A percentile compares a stretch with the other conserved stretches of the same genome.
Conservation (phyloP, 1,284 basidiomycete species). For the Phellinidium pouzarii region DNA sequence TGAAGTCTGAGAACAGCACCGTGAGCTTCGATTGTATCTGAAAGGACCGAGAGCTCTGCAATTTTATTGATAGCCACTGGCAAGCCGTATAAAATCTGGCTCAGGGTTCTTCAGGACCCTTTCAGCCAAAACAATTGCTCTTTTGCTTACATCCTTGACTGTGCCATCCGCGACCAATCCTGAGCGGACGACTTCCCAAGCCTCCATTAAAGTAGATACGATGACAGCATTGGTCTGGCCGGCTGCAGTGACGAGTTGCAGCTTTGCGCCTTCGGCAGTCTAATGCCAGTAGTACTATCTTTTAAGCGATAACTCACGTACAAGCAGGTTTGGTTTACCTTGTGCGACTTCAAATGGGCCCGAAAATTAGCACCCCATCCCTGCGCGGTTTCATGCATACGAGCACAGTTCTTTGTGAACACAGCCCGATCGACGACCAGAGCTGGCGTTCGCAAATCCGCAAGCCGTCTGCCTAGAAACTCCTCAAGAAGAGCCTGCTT, state of each 20-base stretch:
- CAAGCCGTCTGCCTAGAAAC: slow-evolving; percentile 55
- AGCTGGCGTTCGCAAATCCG: slow-evolving; percentile 68
- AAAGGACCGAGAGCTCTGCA: slow-evolving; percentile 57
- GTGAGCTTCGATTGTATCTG: slow-evolving; percentile 44
- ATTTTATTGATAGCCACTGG: slow-evolving; percentile 69
- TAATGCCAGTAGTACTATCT: slow-evolving; percentile 29
- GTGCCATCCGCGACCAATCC: slow-evolving; percentile 69
- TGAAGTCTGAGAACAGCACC: slow-evolving; percentile 60
- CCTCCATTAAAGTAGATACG: slow-evolving; percentile 77
- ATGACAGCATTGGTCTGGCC: slow-evolving; percentile 55
- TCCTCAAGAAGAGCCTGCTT: slow-evolving; percentile 51
- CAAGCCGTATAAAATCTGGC: slow-evolving; percentile 73
- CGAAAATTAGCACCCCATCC: slow-evolving; percentile 67
- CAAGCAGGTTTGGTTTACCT: slow-evolving; percentile 34
- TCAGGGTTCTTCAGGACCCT: neutral
- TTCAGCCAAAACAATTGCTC: neutral
- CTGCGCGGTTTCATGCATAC: slow-evolving; percentile 60
- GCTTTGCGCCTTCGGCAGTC: slow-evolving; percentile 66
- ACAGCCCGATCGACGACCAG: slow-evolving; percentile 66
- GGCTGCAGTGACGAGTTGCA: slow-evolving; percentile 56
- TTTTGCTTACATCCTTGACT: slow-evolving; percentile 61
- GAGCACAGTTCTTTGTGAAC: slow-evolving; percentile 67
- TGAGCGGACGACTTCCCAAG: slow-evolving; percentile 63
- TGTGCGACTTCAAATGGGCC: slow-evolving; percentile 83
- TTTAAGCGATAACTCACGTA: slow-evolving; percentile 11